Conservation (phyloP, 352 stramenopile genomes). For the Globisporangium cystogenes region DNA sequence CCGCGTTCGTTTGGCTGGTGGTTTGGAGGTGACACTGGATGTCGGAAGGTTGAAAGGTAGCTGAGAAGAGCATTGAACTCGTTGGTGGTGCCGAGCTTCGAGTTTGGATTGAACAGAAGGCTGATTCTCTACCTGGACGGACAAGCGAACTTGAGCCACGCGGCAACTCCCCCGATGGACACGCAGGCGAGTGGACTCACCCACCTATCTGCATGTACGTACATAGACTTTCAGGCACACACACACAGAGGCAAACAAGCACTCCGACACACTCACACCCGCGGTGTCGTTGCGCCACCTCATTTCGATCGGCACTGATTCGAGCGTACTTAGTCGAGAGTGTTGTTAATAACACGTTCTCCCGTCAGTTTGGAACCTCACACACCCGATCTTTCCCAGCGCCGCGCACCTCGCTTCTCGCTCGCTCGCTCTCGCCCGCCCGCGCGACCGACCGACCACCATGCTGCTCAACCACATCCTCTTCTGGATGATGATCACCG, state of each 20-base stretch:
- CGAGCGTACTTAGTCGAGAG: neutral
- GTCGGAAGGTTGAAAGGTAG: neutral
- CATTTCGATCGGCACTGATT: neutral
- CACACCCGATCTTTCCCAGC: conserved; percentile 9
- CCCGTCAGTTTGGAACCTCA: neutral
- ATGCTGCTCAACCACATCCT: conserved; percentile 45
- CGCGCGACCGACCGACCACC: too few species aligned
- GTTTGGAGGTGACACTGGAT: neutral
- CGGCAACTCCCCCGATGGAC: neutral
- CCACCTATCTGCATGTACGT: neutral
- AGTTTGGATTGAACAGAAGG: neutral
- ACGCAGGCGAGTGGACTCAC: neutral
- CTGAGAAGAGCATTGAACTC: neutral
- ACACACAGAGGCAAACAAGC: too few species aligned
- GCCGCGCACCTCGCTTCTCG: too few species aligned
- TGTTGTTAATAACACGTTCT: neutral
- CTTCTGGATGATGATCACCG: conserved; percentile 49
- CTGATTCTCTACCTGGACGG: too few species aligned
- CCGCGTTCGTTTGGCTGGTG: neutral
- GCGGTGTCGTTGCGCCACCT: neutral
- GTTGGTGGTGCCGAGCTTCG: too few species aligned
- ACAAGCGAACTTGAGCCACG: neutral
- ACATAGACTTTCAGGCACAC: too few species aligned
- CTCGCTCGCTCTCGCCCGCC: too few species aligned
- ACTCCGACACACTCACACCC: too few species aligned